These are phyloP conservation scores for Macadamia integrifolia DNA, from an alignment of 164 flowering plant species.

Conservation along the genomic window DNA sequence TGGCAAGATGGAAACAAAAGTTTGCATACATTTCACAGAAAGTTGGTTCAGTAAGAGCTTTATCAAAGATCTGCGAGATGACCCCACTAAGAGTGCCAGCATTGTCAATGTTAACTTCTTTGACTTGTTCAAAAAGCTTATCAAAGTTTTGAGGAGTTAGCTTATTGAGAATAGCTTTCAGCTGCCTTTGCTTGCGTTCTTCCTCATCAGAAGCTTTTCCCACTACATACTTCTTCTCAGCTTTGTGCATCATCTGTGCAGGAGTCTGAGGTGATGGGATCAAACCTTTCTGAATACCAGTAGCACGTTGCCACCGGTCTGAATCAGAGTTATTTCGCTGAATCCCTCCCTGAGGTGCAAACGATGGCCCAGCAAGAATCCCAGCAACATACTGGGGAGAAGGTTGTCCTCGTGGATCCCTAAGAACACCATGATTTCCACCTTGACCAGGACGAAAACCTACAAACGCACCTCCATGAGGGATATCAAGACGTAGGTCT, in stretches of 20 bases:
- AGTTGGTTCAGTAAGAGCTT: slow-evolving; percentile 83
- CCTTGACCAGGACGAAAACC: slow-evolving; percentile 49
- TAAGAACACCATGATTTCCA: slow-evolving; percentile 50
- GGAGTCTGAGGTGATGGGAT: slow-evolving; percentile 73
- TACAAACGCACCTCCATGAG: slow-evolving; percentile 22
- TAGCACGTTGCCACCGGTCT: slow-evolving; percentile 44
- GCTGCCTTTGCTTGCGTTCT: slow-evolving; percentile 63
- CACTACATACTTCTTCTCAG: slow-evolving; percentile 77
- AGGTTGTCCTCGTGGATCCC: slow-evolving; percentile 53
- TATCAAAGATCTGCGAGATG: slow-evolving; percentile 84
- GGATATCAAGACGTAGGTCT: slow-evolving; percentile 34
- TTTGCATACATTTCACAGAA: slow-evolving; percentile 94
- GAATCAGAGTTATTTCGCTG: slow-evolving; percentile 55
- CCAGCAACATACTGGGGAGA: slow-evolving; percentile 51
- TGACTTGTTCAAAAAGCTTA: slow-evolving; percentile 75
- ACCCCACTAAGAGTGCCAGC: slow-evolving; percentile 61
- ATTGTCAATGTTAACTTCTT: slow-evolving; percentile 75
- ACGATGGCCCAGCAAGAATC: slow-evolving; percentile 67
- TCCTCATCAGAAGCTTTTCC: slow-evolving; percentile 72
- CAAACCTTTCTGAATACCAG: slow-evolving; percentile 54
- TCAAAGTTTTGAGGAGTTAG: slow-evolving; percentile 88
- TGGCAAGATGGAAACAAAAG: slow-evolving; percentile 64
- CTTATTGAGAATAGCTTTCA: slow-evolving; percentile 76
- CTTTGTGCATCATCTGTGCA: slow-evolving; percentile 59
- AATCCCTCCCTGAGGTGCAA: slow-evolving; percentile 50